phyloP scores from a whole-genome alignment of 495 filamentous ascomycete species.

The Penicillium roqueforti region DNA sequence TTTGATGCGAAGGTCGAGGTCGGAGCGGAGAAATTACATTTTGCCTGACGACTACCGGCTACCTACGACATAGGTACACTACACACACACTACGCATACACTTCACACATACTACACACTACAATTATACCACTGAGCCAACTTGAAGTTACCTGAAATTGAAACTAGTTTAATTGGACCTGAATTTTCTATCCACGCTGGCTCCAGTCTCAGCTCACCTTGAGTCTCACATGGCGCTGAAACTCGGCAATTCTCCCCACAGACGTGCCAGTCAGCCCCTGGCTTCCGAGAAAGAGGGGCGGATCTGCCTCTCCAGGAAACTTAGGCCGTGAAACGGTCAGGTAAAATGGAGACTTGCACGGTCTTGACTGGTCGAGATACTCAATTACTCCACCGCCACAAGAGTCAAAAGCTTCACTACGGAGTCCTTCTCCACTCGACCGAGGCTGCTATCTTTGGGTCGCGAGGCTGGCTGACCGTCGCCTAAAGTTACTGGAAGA shows the following conservation, averaged over 20 bases:
- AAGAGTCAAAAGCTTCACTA: background rate
- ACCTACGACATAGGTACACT: no score
- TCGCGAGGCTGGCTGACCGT: background rate
- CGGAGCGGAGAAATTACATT: background rate
- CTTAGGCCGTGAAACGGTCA: background rate
- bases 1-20: background rate
- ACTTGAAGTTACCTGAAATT: no score
- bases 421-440: background rate
- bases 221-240: conserved; percentile 20
- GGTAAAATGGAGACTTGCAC: background rate
- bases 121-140: no score
- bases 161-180: no score
- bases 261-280: background rate
- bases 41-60: no score
- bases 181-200: no score
- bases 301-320: no score
- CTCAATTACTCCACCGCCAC: background rate
- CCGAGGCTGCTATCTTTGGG: conserved; percentile 11
- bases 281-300: background rate
- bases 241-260: conserved; percentile 16
- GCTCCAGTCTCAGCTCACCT: no score
- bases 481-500: no score
- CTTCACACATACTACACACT: no score
- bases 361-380: background rate
- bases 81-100: no score